Evolutionary conservation across 108 stramenopile genomes (phyloP), one percentile per base, ranked within the genome.

Genomic region (Cyclotella choctawhatcheeana): DNA sequence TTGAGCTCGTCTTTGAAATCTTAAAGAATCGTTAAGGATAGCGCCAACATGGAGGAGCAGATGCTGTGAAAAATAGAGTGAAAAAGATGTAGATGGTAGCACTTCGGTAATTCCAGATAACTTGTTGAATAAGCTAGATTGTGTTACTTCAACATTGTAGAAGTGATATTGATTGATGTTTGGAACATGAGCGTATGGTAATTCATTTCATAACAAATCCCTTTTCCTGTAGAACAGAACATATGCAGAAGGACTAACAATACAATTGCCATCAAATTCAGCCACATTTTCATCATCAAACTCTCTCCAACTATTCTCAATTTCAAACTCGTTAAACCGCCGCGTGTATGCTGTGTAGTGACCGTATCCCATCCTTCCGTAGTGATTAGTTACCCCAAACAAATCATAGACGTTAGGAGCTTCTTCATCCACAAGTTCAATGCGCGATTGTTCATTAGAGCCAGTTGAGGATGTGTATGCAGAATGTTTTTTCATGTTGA

Each of bases 1-100:
- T 97, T 58, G 98, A 99, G 33, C 84, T 99, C n/a, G 96, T 98
- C 17, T 94, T 97, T 80, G 96, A 97, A 64, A 89, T 97, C 25
- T 81, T 97, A 8, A 88, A 86, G 37, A 92, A 84, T 55, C 91
- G 92, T 67, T 89, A 29, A 64, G 1, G 27, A 22, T n/a, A n/a
- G n/a, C n/a, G n/a, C 12, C 37, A 12, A 40, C 12, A 12, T 40
- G 12, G 37, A 8, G 37, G 6, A 40, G 37, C 12, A 40, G n/a
- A n/a, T n/a, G n/a, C n/a, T n/a, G n/a, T n/a, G n/a, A n/a, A n/a
- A n/a, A n/a, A n/a, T n/a, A n/a, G n/a, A n/a, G n/a, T n/a, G n/a
- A n/a, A n/a, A n/a, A n/a, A n/a, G n/a, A n/a, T n/a, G n/a, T n/a
- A n/a, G n/a, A n/a, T n/a, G n/a, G n/a, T n/a, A n/a, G n/a, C n/a